Evolutionary conservation across 768 basidiomycete species (phyloP).

Genomic region (Hericium coralloides): DNA sequence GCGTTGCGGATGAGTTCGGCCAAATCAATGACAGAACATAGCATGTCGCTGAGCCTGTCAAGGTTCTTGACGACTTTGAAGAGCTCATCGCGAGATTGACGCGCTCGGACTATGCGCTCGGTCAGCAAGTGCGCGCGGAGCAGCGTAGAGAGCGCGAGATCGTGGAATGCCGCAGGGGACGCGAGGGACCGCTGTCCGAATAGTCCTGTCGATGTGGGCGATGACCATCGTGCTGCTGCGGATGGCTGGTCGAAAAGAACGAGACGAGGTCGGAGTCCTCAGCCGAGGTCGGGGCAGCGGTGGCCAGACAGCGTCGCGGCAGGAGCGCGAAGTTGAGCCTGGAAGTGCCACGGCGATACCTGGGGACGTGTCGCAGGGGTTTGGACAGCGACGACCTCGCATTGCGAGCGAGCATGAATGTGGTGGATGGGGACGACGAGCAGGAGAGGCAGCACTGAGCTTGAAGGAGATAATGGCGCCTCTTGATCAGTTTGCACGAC

Average conservation of each 20-base stretch:
- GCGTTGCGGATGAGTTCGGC: constrained; percentile 90
- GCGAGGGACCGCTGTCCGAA: constrained; percentile 75
- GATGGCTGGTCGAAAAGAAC: constrained; percentile 72
- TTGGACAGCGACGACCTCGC: constrained; percentile 7
- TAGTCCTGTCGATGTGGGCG: constrained; percentile 60
- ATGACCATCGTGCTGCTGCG: constrained; percentile 27
- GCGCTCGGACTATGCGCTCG: constrained; percentile 68
- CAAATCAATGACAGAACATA: constrained; percentile 95
- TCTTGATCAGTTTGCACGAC: not conserved
- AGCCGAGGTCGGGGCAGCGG: constrained; percentile 29
- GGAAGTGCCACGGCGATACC: not conserved
- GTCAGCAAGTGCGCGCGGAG: constrained; percentile 76
- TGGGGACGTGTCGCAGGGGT: not conserved
- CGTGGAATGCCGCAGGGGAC: constrained; percentile 57
- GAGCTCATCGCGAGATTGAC: constrained; percentile 65
- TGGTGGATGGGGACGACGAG: not conserved
- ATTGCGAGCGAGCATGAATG: constrained; percentile 15
- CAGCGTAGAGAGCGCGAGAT: constrained; percentile 72
- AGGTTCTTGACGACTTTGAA: constrained; percentile 89
- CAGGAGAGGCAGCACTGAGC: not conserved
- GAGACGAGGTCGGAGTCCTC: constrained; percentile 45
- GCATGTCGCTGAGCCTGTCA: constrained; percentile 90
- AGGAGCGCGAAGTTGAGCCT: not conserved
- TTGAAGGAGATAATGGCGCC: not conserved
- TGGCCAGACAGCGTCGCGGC: constrained; percentile 13